These are phyloP conservation scores for Taxillus chinensis DNA, from an alignment of 164 flowering plant species.

Conservation along the genomic window DNA sequence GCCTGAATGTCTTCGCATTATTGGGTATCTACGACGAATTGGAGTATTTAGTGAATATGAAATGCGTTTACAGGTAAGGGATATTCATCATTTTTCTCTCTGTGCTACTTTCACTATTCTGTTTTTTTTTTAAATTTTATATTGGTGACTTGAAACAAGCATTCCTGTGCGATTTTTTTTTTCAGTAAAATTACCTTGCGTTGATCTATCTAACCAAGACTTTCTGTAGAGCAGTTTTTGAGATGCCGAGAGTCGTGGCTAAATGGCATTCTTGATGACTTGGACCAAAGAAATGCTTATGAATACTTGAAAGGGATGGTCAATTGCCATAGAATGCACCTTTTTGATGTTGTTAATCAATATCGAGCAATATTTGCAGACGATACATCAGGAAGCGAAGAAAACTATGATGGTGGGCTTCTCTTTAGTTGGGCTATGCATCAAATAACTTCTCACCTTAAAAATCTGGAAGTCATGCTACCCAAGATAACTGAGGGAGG, in stretches of 20 bases:
- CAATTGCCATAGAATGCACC: conserved; percentile 79
- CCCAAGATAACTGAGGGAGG: conserved; percentile 93
- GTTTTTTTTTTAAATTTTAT: neutral
- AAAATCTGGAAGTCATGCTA: conserved; percentile 75
- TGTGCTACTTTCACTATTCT: neutral
- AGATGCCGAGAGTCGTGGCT: conserved; percentile 98
- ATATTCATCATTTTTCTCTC: neutral
- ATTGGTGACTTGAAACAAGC: too few relatives aligned
- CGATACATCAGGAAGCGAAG: conserved; percentile 96
- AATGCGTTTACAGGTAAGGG: conserved; percentile 81
- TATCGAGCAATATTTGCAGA: conserved; percentile 95
- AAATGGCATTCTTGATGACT: conserved; percentile 82
- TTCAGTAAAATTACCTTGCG: neutral
- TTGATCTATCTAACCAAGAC: conserved; percentile 2
- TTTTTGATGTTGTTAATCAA: conserved; percentile 96
- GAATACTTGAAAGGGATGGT: conserved; percentile 93
- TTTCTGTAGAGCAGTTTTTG: conserved; percentile 50
- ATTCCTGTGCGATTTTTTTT: too few relatives aligned
- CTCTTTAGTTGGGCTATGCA: conserved; percentile 99
- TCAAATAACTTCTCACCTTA: conserved; percentile 77
- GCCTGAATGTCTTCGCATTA: conserved; percentile 90
- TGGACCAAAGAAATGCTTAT: conserved; percentile 89
- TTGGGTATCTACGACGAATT: conserved; percentile 94
- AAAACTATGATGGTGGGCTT: conserved; percentile 95
- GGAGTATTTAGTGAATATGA: conserved; percentile 94